phyloP scores from a whole-genome alignment of 75 land plant species.

The Sequoia sempervirens region DNA sequence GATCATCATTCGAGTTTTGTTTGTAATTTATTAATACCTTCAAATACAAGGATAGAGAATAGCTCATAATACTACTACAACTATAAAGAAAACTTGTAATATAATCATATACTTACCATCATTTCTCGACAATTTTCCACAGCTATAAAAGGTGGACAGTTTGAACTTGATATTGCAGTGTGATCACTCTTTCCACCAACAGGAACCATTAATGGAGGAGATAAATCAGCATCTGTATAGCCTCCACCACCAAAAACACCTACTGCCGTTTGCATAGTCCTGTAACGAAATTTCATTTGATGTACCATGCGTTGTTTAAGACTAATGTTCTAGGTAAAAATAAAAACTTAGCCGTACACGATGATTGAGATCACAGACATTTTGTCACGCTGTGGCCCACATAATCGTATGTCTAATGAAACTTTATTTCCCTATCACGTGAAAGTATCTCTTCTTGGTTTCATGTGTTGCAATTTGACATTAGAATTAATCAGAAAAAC shows the following conservation, averaged over 20 bases:
- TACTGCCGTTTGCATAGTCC: constrained; percentile 98
- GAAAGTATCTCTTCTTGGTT: not conserved
- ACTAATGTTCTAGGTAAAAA: not conserved
- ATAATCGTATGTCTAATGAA: not conserved
- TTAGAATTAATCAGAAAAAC: not conserved
- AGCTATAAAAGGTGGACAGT: constrained; percentile 70
- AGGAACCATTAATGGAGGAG: constrained; percentile 68
- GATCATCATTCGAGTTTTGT: no score
- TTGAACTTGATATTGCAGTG: constrained; percentile 61
- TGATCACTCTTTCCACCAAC: constrained; percentile 56
- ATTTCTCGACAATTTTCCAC: constrained; percentile 84
- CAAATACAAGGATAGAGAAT: not conserved
- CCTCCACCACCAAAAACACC: constrained; percentile 84
- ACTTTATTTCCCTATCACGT: not conserved
- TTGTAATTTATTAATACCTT: no score
- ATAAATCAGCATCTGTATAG: constrained; percentile 24
- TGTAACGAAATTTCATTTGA: constrained; percentile 8
- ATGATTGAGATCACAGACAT: not conserved
- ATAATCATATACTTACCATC: constrained; percentile 35
- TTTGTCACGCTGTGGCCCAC: not conserved
- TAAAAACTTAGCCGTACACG: not conserved
- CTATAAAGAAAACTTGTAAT: not conserved
- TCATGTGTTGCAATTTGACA: not conserved
- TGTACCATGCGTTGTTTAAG: not conserved
- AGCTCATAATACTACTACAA: not conserved